phyloP scores from a whole-genome alignment of 1,284 basidiomycete species.

The Cryptococcus jaspeensis region DNA sequence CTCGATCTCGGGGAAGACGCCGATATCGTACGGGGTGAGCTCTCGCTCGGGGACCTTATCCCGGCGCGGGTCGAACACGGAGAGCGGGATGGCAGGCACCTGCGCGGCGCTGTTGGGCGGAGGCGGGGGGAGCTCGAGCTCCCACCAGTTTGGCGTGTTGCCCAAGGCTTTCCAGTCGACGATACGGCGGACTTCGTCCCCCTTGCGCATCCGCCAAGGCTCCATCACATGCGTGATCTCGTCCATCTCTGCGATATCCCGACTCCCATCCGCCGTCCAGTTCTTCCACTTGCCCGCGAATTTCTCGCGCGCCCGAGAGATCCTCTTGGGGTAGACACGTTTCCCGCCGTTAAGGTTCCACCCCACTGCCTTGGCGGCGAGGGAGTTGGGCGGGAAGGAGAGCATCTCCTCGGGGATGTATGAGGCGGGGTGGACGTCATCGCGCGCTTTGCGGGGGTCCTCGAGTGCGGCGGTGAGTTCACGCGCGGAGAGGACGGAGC shows the following conservation, averaged over 20 bases:
- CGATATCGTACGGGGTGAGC: conserved; percentile 30
- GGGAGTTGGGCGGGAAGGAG: conserved; percentile 41
- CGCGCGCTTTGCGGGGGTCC: conserved; percentile 4
- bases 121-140: conserved; percentile 23
- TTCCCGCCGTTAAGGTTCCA: conserved; percentile 50
- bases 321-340: conserved; percentile 39
- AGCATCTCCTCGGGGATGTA: conserved; percentile 49
- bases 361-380: conserved; percentile 39
- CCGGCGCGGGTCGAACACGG: conserved; percentile 17
- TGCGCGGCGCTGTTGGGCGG: conserved; percentile 13
- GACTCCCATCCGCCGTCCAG: conserved; percentile 41
- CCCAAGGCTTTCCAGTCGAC: conserved; percentile 42
- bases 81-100: conserved; percentile 21
- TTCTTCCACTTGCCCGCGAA: conserved; percentile 49
- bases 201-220: conserved; percentile 7
- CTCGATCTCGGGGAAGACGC: conserved; percentile 35
- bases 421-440: conserved; percentile 22
- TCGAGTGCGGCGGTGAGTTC: conserved; percentile 21
- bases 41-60: conserved; percentile 25
- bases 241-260: conserved; percentile 48
- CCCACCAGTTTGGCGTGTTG: conserved; percentile 38
- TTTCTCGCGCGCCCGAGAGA: conserved; percentile 44
- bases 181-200: conserved; percentile 12
- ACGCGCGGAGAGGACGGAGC: conserved; percentile 22
- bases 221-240: conserved; percentile 36